A percentile compares a stretch with the other conserved stretches of the same genome.
phyloP scores from a whole-genome alignment of 306 rosid species.

The Vigna hirtella region DNA sequence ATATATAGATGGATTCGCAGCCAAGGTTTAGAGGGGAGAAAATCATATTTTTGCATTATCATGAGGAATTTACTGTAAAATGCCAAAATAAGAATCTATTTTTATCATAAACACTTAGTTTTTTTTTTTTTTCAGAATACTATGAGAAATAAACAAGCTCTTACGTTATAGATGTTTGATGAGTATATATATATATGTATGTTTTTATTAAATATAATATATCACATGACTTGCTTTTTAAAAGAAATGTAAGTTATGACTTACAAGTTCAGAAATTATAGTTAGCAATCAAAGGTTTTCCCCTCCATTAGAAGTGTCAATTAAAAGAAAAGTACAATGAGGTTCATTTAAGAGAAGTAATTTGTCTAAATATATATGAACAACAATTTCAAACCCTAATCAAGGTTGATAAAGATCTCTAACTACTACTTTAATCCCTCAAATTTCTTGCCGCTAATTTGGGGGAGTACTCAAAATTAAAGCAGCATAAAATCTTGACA shows the following conservation, averaged over 20 bases:
- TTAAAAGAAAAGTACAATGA: background rate
- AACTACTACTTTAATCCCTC: constrained; percentile 18
- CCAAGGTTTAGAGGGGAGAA: background rate
- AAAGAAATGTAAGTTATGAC: too few relatives aligned
- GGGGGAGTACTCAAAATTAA: background rate
- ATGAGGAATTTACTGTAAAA: background rate
- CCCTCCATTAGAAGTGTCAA: background rate
- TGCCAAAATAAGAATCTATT: background rate
- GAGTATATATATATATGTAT: too few relatives aligned
- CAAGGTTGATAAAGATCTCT: background rate
- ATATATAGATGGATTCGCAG: background rate
- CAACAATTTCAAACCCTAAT: constrained; percentile 1
- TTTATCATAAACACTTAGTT: background rate
- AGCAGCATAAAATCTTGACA: background rate
- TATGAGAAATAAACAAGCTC: too few relatives aligned
- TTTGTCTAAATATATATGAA: constrained; percentile 7
- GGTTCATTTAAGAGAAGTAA: background rate
- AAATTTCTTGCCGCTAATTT: constrained; percentile 25
- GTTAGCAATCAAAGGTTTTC: background rate
- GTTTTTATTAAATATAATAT: too few relatives aligned
- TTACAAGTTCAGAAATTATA: background rate
- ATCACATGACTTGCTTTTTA: too few relatives aligned
- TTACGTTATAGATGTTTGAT: background rate
- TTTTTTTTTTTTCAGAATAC: too few relatives aligned
- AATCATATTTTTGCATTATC: background rate